phyloP scores from a whole-genome alignment of 257 asterid species.

The Penstemon newberryi region DNA sequence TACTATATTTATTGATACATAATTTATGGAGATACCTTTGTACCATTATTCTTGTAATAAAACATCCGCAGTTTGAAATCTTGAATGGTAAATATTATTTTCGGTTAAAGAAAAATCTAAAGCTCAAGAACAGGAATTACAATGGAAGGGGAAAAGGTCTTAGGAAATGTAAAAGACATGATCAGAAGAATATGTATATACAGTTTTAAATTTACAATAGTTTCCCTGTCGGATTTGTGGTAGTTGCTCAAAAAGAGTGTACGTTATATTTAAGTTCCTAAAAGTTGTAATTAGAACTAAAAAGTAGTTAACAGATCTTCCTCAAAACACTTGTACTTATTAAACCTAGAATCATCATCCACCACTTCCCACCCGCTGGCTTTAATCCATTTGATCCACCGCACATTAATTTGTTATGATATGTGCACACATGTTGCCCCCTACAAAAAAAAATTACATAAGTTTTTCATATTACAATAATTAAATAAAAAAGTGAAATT shows the following conservation, averaged over 20 bases:
- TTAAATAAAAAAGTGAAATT: no score
- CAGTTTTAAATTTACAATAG: not conserved
- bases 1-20: slow-evolving; percentile 20
- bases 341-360: slow-evolving; percentile 42
- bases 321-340: slow-evolving; percentile 30
- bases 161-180: no score
- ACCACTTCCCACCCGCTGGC: slow-evolving; percentile 28
- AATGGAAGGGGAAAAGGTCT: not conserved
- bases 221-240: no score
- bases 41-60: not conserved
- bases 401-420: slow-evolving; percentile 60
- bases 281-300: not conserved
- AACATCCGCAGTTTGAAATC: not conserved
- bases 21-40: slow-evolving; percentile 25
- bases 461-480: not conserved
- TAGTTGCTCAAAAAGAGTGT: no score
- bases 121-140: no score
- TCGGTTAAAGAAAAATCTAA: no score
- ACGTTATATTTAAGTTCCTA: not conserved
- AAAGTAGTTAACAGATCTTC: slow-evolving; percentile 21
- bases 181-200: no score
- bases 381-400: slow-evolving; percentile 42
- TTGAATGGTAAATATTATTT: no score
- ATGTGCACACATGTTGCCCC: slow-evolving; percentile 60
- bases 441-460: slow-evolving; percentile 35